phyloP scores from a whole-genome alignment of 2,329 filamentous ascomycete genomes.

The Nemania bipapillata region DNA sequence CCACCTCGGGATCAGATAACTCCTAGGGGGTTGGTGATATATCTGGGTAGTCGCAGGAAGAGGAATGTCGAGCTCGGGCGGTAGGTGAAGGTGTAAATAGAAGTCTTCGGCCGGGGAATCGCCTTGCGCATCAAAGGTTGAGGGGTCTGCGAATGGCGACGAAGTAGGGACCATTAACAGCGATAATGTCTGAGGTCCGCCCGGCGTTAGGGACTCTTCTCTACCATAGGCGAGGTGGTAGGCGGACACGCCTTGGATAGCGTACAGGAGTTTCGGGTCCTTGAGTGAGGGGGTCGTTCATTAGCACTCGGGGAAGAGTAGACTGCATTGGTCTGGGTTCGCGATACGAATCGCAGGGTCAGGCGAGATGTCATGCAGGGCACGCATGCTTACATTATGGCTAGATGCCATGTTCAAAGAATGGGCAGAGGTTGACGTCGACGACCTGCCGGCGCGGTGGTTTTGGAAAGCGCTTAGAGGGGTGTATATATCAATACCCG shows the following conservation, averaged over 20 bases:
- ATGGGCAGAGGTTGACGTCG: background rate
- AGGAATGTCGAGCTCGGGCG: slow-evolving; percentile 91
- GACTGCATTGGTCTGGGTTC: slow-evolving; percentile 10
- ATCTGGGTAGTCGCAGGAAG: slow-evolving; percentile 96
- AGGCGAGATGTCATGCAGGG: slow-evolving; percentile 21
- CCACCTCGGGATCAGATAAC: slow-evolving; percentile 95
- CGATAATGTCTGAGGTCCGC: slow-evolving; percentile 89
- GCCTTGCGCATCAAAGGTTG: slow-evolving; percentile 65
- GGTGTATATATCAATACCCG: background rate
- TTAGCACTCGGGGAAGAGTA: slow-evolving; percentile 26
- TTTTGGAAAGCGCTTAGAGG: background rate
- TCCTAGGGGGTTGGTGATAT: slow-evolving; percentile 91
- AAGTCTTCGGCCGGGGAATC: slow-evolving; percentile 83
- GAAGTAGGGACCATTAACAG: slow-evolving; percentile 95
- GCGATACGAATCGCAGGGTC: background rate
- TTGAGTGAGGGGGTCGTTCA: slow-evolving; percentile 44
- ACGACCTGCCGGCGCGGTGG: background rate
- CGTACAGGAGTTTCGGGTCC: slow-evolving; percentile 75
- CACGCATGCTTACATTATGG: slow-evolving; percentile 55
- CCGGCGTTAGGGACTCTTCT: slow-evolving; percentile 82
- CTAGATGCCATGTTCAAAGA: slow-evolving; percentile 56
- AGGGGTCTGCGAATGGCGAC: slow-evolving; percentile 70
- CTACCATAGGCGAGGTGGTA: slow-evolving; percentile 91
- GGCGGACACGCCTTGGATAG: slow-evolving; percentile 85
- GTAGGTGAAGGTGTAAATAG: slow-evolving; percentile 93